These are phyloP conservation scores for Gossypium schwendimanii DNA, from an alignment of 441 rosid genomes.

Conservation along the genomic window DNA sequence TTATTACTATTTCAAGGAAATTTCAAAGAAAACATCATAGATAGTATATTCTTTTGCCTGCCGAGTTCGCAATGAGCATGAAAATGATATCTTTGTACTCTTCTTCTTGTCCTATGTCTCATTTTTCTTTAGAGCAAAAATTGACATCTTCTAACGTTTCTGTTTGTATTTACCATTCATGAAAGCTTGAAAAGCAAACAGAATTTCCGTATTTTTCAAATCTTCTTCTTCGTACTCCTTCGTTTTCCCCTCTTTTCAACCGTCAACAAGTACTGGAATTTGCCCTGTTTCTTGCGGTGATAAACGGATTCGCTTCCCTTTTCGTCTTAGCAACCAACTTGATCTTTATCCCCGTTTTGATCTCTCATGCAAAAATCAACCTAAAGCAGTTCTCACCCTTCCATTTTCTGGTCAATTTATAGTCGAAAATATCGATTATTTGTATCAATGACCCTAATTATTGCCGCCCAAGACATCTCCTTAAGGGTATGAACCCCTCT, in stretches of 20 bases:
- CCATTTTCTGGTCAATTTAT: constrained; percentile 26
- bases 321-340: constrained; percentile 15
- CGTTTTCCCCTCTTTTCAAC: neutral
- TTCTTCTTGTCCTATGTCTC: neutral
- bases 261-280: neutral
- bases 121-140: neutral
- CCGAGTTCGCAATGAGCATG: neutral
- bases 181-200: neutral
- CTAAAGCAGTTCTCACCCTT: constrained; percentile 23
- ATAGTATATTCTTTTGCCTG: neutral
- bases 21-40: neutral
- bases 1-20: neutral
- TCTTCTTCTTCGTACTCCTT: constrained; percentile 2
- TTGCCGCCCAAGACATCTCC: constrained; percentile 28
- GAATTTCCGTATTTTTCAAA: neutral
- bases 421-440: constrained; percentile 28
- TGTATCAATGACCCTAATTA: constrained; percentile 25
- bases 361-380: constrained; percentile 24
- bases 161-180: neutral
- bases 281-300: neutral
- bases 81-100: neutral
- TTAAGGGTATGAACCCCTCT: constrained; percentile 19
- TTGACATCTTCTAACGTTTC: neutral
- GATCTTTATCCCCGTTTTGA: constrained; percentile 19
- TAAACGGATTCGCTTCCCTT: constrained; percentile 33